phyloP scores from a whole-genome alignment of 148 eudicot genomes.

The Dianthus caryophyllus region DNA sequence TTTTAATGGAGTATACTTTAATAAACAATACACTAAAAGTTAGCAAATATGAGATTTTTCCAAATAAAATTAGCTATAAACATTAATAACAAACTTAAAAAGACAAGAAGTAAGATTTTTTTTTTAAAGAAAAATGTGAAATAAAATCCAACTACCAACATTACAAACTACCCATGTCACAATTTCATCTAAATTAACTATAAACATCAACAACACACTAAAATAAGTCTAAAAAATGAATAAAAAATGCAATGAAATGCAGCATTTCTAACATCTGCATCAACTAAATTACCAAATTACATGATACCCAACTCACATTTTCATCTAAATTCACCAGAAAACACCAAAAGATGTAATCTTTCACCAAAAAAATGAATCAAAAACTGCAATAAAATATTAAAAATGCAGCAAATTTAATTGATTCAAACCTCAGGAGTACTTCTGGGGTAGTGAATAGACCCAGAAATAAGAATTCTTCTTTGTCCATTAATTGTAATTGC shows the following conservation, averaged over 20 bases:
- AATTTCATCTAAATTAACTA: constrained; percentile 6
- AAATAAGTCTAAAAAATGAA: constrained; percentile 3
- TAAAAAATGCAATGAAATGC: no score
- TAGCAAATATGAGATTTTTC: no score
- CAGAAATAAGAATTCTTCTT: constrained; percentile 82
- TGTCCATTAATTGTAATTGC: constrained; percentile 77
- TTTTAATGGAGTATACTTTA: no score
- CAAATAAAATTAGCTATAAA: no score
- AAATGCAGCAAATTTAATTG: neutral
- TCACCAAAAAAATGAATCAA: neutral
- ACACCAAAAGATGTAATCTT: constrained; percentile 1
- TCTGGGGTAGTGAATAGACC: constrained; percentile 93
- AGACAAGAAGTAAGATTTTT: no score
- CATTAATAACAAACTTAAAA: no score
- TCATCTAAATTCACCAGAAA: constrained; percentile 11
- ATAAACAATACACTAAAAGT: no score
- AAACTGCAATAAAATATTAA: constrained; percentile 5
- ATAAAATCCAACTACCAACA: no score
- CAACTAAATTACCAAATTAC: neutral
- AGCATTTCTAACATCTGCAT: no score
- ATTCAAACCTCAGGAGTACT: constrained; percentile 79
- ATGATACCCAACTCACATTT: constrained; percentile 8
- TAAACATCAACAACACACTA: neutral
- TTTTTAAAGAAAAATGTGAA: no score
- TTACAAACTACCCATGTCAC: no score